Base-by-base conservation (phyloP, 2,329 filamentous ascomycete species). In the Chrysosporium queenslandicum region DNA sequence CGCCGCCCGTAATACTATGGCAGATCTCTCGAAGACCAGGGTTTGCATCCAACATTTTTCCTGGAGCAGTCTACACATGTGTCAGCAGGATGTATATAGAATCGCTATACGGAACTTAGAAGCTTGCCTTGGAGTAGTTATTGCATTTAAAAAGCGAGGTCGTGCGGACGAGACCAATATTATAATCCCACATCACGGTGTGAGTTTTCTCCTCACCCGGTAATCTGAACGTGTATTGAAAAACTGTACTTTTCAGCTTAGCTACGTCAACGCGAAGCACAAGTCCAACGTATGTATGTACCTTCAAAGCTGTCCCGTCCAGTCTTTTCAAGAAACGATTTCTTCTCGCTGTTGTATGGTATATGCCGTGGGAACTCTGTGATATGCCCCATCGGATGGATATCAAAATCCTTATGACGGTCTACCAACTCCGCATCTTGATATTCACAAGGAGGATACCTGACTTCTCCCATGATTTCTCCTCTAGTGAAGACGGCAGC, bases 161-260 rank as follows among this genome's bases (percentile, higher is more conserved):
- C 69, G 94, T 94, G 56, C 91, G 83, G 56, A 97, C 90, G 27
- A 97, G 82, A 7, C 92, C 92, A 56, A 91, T 81, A 61, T 94
- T 91, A 72, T 96, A 96, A 68, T 98, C 92, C 92, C 92, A 98
- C 80, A 96, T 89, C 55, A 97, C 82, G 0, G 79, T 80, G 66
- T 85, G 90, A 49, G 79, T 75, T 57, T 75, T 77, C 1, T 83
- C 77, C 42, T 85, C 79, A 9, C 76, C 80, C 0, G 86, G 86
- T 2, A 85, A 66, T 59, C 76, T 79, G 74, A 94, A 96, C 32
- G 80, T 81, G 68, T 96, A 97, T 61, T 89, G 81, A 66, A 90
- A 90, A 23, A 88, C 87, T 92, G 36, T 25, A 29, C 7, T 27
- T 11, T 3, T 34, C 18, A 34, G 12, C 27, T 50, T 37, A 50